Conservation (phyloP, 371 early-diverging fungal species). For the Actinomortierella ambigua region DNA sequence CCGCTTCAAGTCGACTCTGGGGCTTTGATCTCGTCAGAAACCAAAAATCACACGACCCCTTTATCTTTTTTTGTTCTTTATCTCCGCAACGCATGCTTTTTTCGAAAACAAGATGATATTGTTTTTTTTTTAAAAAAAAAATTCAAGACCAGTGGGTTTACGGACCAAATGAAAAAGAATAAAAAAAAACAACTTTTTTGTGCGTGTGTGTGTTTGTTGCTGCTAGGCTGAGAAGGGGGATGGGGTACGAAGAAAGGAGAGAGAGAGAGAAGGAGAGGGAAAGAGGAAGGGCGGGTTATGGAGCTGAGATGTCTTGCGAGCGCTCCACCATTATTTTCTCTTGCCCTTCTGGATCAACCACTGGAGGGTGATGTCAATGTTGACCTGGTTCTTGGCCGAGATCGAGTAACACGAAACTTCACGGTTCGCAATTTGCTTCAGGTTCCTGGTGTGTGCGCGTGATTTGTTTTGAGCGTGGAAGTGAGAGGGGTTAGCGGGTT, state of each 20-base stretch:
- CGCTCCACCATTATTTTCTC: slow-evolving; percentile 52
- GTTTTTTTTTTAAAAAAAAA: neutral
- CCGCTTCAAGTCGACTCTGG: too few relatives aligned
- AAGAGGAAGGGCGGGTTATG: slow-evolving; percentile 3
- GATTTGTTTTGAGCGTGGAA: too few relatives aligned
- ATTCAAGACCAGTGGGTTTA: too few relatives aligned
- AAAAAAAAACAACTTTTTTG: neutral
- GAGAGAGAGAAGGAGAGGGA: neutral
- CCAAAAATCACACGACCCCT: too few relatives aligned
- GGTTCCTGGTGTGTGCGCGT: slow-evolving; percentile 72
- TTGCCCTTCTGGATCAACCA: slow-evolving; percentile 93
- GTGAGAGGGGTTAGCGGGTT: too few relatives aligned
- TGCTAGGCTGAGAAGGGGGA: neutral
- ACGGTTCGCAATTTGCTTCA: slow-evolving; percentile 90
- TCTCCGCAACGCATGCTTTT: neutral
- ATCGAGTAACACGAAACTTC: slow-evolving; percentile 99
- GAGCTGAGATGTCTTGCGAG: neutral
- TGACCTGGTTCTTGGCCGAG: slow-evolving; percentile 97
- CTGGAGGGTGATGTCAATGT: slow-evolving; percentile 96
- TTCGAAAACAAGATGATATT: neutral
- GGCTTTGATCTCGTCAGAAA: too few relatives aligned
- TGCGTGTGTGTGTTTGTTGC: neutral
- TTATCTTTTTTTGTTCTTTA: too few relatives aligned
- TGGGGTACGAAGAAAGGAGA: neutral
- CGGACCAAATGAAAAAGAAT: neutral